phyloP scores from a whole-genome alignment of 768 basidiomycete species.

The Auriculariales sp. region DNA sequence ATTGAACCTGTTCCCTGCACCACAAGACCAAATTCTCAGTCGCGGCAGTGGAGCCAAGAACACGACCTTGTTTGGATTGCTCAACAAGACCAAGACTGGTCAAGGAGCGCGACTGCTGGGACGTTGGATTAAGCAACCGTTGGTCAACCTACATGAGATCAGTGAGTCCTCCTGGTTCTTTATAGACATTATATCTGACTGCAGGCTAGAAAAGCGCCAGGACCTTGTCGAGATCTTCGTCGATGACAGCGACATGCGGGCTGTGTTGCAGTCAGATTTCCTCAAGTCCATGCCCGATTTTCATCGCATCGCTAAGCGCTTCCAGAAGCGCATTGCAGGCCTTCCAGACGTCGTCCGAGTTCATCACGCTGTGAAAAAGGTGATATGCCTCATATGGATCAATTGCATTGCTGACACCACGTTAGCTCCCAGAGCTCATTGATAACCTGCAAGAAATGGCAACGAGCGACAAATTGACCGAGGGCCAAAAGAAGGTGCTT shows the following conservation, averaged over 20 bases:
- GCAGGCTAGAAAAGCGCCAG: conserved; percentile 58
- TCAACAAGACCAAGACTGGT: conserved; percentile 93
- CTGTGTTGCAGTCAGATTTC: conserved; percentile 68
- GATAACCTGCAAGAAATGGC: conserved; percentile 40
- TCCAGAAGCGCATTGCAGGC: conserved; percentile 69
- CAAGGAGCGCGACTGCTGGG: conserved; percentile 82
- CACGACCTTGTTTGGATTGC: conserved; percentile 72
- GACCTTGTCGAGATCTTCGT: conserved; percentile 77
- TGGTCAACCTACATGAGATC: conserved; percentile 89
- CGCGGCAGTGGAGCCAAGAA: conserved; percentile 33
- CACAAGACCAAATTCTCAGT: conserved; percentile 30
- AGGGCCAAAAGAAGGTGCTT: conserved; percentile 39
- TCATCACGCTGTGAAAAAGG: conserved; percentile 84
- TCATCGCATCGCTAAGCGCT: conserved; percentile 79
- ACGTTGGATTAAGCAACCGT: conserved; percentile 90
- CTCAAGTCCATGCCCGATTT: conserved; percentile 90
- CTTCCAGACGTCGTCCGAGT: conserved; percentile 93
- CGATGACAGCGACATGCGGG: conserved; percentile 58
- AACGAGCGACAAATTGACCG: conserved; percentile 21
- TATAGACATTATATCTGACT: neutral
- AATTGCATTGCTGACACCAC: neutral
- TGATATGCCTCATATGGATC: conserved; percentile 16
- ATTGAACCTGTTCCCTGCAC: conserved; percentile 66
- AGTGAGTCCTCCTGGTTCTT: conserved; percentile 30
- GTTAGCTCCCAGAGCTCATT: conserved; percentile 62